A percentile compares a stretch with the other conserved stretches of the same genome.
phyloP scores from a whole-genome alignment of 2,329 filamentous ascomycete species.

The Penicillium freii region DNA sequence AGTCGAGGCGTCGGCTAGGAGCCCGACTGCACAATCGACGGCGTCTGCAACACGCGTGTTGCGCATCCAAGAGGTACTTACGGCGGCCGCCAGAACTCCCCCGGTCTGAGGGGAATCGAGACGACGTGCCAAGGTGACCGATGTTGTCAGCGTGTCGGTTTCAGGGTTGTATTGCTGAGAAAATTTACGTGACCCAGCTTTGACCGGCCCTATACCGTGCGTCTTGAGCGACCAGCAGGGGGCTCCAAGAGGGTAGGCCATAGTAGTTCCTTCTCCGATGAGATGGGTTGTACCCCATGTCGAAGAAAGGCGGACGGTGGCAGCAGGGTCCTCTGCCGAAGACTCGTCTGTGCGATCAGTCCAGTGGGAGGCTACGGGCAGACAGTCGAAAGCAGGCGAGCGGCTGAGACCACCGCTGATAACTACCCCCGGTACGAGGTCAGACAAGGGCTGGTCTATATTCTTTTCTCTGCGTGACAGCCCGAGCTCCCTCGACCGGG shows the following conservation, averaged over 20 bases:
- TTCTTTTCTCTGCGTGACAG: conserved; percentile 1
- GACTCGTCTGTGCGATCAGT: conserved; percentile 10
- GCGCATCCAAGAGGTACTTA: conserved; percentile 14
- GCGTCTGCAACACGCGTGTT: conserved; percentile 14
- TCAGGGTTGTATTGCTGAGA: conserved; percentile 9
- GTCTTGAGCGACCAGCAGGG: conserved; percentile 11
- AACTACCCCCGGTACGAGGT: conserved; percentile 11
- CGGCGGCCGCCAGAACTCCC: conserved; percentile 8
- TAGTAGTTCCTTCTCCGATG: conserved; percentile 7
- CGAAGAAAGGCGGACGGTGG: conserved; percentile 11
- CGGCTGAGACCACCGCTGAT: conserved; percentile 16
- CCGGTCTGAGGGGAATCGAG: conserved; percentile 4
- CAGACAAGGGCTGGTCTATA: conserved; percentile 7
- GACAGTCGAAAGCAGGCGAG: conserved; percentile 14
- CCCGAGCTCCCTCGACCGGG: conserved; percentile 10
- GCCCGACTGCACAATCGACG: conserved; percentile 13
- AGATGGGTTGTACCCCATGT: conserved; percentile 14
- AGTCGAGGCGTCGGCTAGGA: conserved; percentile 6
- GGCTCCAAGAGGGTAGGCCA: conserved; percentile 7
- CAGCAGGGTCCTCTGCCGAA: conserved; percentile 12
- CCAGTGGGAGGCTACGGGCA: conserved; percentile 14
- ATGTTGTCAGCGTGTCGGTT: conserved; percentile 10
- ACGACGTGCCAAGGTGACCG: conserved; percentile 13
- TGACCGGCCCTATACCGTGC: conserved; percentile 8
- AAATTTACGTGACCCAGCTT: conserved; percentile 7